phyloP scores from a whole-genome alignment of 768 basidiomycete genomes.

The Mycena pura region DNA sequence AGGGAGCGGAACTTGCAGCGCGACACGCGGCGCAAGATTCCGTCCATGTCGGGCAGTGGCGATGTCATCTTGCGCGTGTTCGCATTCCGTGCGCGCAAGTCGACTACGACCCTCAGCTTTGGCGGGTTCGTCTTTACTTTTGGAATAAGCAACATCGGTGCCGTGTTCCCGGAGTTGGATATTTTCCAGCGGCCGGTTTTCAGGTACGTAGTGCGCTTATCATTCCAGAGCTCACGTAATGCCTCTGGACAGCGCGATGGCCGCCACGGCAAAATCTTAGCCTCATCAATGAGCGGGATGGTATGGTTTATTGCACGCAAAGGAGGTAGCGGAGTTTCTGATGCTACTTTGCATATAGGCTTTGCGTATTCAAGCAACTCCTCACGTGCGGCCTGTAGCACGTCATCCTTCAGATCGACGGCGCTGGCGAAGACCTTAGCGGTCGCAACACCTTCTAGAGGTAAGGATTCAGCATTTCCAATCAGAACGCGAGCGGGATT shows the following conservation, averaged over 20 bases:
- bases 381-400: background rate
- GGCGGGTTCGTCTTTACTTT: background rate
- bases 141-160: background rate
- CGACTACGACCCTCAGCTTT: background rate
- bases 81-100: background rate
- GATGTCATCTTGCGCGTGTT: background rate
- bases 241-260: conserved; percentile 32
- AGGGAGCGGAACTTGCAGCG: background rate
- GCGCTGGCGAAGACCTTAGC: background rate
- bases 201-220: background rate
- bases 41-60: background rate
- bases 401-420: background rate
- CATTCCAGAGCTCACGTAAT: background rate
- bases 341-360: conserved; percentile 26
- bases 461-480: conserved; percentile 12
- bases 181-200: background rate
- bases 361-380: conserved; percentile 8
- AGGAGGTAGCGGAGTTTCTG: conserved; percentile 32
- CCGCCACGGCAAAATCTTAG: conserved; percentile 30
- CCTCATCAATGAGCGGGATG: conserved; percentile 34
- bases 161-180: background rate
- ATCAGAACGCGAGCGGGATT: conserved; percentile 23
- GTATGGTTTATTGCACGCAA: conserved; percentile 33
- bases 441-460: conserved; percentile 4
- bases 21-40: background rate